A percentile compares a stretch with the other conserved stretches of the same genome.
Evolutionary conservation across 1,139 yeast species (phyloP).

Genomic region (Sugiyamaella japonica): DNA sequence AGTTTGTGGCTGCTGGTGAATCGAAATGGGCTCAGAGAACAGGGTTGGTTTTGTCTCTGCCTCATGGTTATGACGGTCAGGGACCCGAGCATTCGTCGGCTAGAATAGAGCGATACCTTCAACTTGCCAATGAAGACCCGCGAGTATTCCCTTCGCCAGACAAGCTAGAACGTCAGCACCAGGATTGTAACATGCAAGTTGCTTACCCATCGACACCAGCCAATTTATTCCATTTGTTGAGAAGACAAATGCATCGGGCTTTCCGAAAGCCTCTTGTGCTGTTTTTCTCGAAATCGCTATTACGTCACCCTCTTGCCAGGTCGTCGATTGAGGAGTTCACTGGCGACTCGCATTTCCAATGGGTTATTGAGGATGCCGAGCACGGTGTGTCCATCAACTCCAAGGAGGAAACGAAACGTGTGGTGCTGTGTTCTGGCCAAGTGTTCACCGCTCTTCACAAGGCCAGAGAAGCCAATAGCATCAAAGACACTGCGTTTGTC

Average conservation of each 20-base stretch:
- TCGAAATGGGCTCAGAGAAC: constrained; percentile 99
- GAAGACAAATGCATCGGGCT: constrained; percentile 99
- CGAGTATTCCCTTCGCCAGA: constrained; percentile 88
- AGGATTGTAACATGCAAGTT: constrained; percentile 96
- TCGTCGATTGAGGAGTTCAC: constrained; percentile 81
- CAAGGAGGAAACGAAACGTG: constrained; percentile 84
- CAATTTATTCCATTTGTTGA: constrained; percentile 90
- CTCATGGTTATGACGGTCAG: constrained; percentile 99
- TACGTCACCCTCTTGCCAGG: constrained; percentile 98
- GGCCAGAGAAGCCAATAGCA: constrained; percentile 74
- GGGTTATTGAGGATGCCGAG: constrained; percentile 92
- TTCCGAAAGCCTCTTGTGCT: constrained; percentile 93
- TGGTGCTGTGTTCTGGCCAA: constrained; percentile 88
- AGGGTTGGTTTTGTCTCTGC: constrained; percentile 90
- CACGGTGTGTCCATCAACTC: constrained; percentile 71
- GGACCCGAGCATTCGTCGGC: constrained; percentile 99
- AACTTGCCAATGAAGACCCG: constrained; percentile 93
- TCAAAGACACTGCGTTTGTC: constrained; percentile 82
- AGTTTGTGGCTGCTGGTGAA: constrained; percentile 96
- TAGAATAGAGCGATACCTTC: constrained; percentile 95
- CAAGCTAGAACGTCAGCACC: constrained; percentile 94
- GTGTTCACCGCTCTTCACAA: constrained; percentile 90
- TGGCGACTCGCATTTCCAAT: constrained; percentile 88
- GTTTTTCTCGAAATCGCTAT: constrained; percentile 88
- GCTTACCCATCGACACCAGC: constrained; percentile 99